Evolutionary conservation across 2,329 filamentous ascomycete genomes (phyloP), one percentile per base, ranked within the genome.

Genomic region (Dactylonectria estremocensis): DNA sequence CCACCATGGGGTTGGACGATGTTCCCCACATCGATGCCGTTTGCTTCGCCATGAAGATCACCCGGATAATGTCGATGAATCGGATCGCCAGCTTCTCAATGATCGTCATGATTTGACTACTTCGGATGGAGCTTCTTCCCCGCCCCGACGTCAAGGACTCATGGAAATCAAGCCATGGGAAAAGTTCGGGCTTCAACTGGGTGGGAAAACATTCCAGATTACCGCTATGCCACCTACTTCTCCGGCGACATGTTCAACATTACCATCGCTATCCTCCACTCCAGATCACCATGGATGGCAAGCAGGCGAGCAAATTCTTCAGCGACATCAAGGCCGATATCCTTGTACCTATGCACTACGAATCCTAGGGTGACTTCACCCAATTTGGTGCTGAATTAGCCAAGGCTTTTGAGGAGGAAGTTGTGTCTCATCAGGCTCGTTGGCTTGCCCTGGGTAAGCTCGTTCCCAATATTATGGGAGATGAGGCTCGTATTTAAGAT

Each of bases 261-360:
- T 8, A 24, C 28, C 3, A 50, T 66, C 3, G 56, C 66, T 0
- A 22, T 68, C 1, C 13, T 66, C 37, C 33, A 7, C 28, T 16
- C 11, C 62, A 68, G 28, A 66, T 66, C 24, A 68, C 66, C 1
- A 61, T 68, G 66, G 57, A 60, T 9, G 66, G 56, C 3, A 43
- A 40, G 10, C 66, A 68, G 5, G 62, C 66, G 1, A 45, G 33
- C 13, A 56, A n/a, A 5, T 40, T 68, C 5, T 53, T 68, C 28
- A 35, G 46, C 0, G 66, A 66, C 0, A 58, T 66, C 22, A 40
- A 40, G 1, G 66, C 62, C 4, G 56, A 68, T 11, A 11, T 61
- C 4, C 22, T 66, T 2, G 22, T 68, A 2, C 66, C 66, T 10
- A 68, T 68, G 66, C 66, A 68, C 18, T 68, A 57, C 2, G 66